Evolutionary conservation across 192 early-diverging fungal genomes (phyloP).

Genomic region (Rhizophagus clarus): DNA sequence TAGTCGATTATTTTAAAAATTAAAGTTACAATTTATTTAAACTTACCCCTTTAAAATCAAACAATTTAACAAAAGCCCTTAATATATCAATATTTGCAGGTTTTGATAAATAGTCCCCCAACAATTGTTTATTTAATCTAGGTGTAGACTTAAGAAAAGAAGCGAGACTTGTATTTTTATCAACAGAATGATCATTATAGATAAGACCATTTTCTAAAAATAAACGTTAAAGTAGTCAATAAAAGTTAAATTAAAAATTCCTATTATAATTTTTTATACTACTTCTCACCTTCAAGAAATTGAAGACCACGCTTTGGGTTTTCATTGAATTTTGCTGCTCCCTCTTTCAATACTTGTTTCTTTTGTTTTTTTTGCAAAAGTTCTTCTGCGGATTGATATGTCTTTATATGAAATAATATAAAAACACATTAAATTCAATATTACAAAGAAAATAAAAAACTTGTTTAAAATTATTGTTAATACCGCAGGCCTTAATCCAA

Average conservation of each 20-base stretch:
- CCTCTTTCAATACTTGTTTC: slow-evolving; percentile 81
- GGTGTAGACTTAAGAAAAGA: slow-evolving; percentile 79
- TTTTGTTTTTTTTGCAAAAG: slow-evolving; percentile 58
- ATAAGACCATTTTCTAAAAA: slow-evolving; percentile 42
- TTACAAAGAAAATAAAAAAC: neutral
- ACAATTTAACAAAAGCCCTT: slow-evolving; percentile 78
- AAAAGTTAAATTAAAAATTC: neutral
- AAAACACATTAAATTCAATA: neutral
- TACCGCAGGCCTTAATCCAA: slow-evolving; percentile 24
- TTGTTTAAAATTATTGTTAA: neutral
- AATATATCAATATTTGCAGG: slow-evolving; percentile 85
- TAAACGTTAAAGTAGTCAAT: too few species aligned
- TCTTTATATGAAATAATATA: neutral
- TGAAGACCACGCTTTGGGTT: slow-evolving; percentile 83
- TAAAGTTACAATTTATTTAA: neutral
- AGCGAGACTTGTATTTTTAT: slow-evolving; percentile 65
- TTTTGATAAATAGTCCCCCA: slow-evolving; percentile 91
- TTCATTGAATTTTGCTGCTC: slow-evolving; percentile 82
- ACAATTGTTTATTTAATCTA: slow-evolving; percentile 79
- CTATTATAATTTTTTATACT: neutral
- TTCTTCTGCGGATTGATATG: slow-evolving; percentile 22
- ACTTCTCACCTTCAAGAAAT: slow-evolving; percentile 66
- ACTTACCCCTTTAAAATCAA: slow-evolving; percentile 85
- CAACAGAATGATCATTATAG: slow-evolving; percentile 42
- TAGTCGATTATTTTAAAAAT: neutral